Base-by-base conservation (phyloP, 2,329 filamentous ascomycete species). In the Stemphylium vesicarium region DNA sequence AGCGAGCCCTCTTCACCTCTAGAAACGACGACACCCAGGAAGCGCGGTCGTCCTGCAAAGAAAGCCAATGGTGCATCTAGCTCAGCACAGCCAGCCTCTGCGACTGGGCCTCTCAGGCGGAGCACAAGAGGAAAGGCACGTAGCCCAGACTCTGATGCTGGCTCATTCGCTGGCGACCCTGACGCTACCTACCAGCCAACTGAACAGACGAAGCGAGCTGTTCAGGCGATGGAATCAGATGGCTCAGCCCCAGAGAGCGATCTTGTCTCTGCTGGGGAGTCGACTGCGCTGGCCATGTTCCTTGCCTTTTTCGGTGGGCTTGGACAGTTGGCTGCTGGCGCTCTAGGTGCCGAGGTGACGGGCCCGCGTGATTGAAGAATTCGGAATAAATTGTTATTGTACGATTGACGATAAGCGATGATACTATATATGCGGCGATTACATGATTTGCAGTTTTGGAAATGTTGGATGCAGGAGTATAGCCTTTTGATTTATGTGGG, bases 331-430 rank as follows among this genome's bases (percentile, higher is more conserved):
- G 70, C 68, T 38, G 63, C 72, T 16, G 64, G 68, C 22, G 69
- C 70, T 37, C 56, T 76, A 15, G 75, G 75, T 8, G 73, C 73
- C 15, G 75, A 77, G 58, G 69, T 71, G 22, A 70, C 60, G 9
- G 63, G 62, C 22, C 57, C 61, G 26, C 36, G 45, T 38, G 63
- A 69, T 33, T 67, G 50, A 57, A 40, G 22, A 13, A 8, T 8
- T 32, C 18, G 18, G 31, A 40, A 26, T 36, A 38, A 38, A 10
- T 31, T 29, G 10, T 33, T 8, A 20, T 38, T 5, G 45, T 16
- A 22, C 33, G 45, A 18, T 1, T 22, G 16, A 33, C 11, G 33
- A 26, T 15, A 20, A 26, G 38, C 13, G 38, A 45, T n/a, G 11
- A 35, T 31, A 11, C 20, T 16, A 31, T 26, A 11, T 43, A n/a